phyloP scores from a whole-genome alignment of 768 basidiomycete species.

The Suillus weaverae region DNA sequence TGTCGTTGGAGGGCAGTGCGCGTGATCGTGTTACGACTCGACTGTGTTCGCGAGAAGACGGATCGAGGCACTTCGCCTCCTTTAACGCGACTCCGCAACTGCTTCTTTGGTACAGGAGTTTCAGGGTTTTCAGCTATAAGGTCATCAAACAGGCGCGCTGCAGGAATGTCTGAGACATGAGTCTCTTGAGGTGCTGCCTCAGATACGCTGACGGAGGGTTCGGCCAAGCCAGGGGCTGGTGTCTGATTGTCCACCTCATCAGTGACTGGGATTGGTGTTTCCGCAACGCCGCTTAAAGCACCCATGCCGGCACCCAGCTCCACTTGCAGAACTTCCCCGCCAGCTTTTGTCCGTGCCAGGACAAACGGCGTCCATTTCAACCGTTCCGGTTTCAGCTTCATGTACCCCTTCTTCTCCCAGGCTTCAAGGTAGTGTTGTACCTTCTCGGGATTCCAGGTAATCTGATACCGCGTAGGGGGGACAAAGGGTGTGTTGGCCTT shows the following conservation, averaged over 20 bases:
- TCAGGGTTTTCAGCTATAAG: slow-evolving; percentile 16
- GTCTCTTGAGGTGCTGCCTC: slow-evolving; percentile 12
- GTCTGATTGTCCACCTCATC: slow-evolving; percentile 23
- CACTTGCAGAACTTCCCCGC: slow-evolving; percentile 28
- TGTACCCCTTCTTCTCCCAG: slow-evolving; percentile 79
- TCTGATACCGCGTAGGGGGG: slow-evolving; percentile 68
- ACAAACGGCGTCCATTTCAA: slow-evolving; percentile 96
- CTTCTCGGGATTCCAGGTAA: slow-evolving; percentile 68
- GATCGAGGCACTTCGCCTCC: slow-evolving; percentile 13
- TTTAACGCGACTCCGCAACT: slow-evolving; percentile 16
- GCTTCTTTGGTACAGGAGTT: slow-evolving; percentile 21
- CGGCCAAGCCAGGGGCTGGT: slow-evolving; percentile 19
- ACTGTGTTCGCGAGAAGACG: slow-evolving; percentile 16
- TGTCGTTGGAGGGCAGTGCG: slow-evolving; percentile 5
- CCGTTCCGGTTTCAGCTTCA: slow-evolving; percentile 75
- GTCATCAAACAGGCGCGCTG: slow-evolving; percentile 35
- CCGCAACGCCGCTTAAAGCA: slow-evolving; percentile 7
- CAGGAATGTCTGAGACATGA: slow-evolving; percentile 18
- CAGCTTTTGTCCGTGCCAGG: slow-evolving; percentile 46
- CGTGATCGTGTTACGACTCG: slow-evolving; percentile 9
- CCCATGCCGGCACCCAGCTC: slow-evolving; percentile 17
- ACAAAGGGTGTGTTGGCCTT: slow-evolving; percentile 54
- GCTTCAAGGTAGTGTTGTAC: slow-evolving; percentile 64
- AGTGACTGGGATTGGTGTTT: slow-evolving; percentile 16
- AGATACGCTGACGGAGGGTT: slow-evolving; percentile 15